Conservation (phyloP, 78 protist species). For the Dictyostelium purpureum region DNA sequence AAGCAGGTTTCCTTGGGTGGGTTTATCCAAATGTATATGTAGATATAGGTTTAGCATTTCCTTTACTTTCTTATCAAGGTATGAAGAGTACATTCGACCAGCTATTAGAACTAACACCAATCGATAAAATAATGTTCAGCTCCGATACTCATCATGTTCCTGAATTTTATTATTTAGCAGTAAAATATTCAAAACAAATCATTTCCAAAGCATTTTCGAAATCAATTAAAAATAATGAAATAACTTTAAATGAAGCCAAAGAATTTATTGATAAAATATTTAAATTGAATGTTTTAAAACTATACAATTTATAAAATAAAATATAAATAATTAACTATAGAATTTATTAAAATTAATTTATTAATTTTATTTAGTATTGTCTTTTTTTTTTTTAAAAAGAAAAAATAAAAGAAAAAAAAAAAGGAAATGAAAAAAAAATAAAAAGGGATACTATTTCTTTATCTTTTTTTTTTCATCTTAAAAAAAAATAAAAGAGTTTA, state of each 20-base stretch:
- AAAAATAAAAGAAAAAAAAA: too few species aligned
- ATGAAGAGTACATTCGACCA: conserved; percentile 21
- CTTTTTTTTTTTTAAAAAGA: too few species aligned
- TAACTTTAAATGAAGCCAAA: conserved; percentile 44
- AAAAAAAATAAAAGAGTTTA: too few species aligned
- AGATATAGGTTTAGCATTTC: conserved; percentile 69
- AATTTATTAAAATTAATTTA: too few species aligned
- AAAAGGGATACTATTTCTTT: too few species aligned
- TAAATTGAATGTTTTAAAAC: conserved; percentile 19
- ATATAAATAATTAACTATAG: too few species aligned
- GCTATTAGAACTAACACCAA: conserved; percentile 21
- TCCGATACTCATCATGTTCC: conserved; percentile 57
- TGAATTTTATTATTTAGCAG: conserved; percentile 23
- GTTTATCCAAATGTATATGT: conserved; percentile 52
- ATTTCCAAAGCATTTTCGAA: neutral
- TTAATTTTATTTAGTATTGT: too few species aligned
- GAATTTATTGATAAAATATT: conserved; percentile 44
- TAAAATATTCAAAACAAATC: conserved; percentile 22
- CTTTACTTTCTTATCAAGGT: conserved; percentile 6
- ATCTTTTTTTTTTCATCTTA: too few species aligned
- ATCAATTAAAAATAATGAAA: conserved; percentile 29
- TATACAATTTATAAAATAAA: conserved; percentile 24
- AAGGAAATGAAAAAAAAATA: too few species aligned
- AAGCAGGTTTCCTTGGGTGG: conserved; percentile 58
- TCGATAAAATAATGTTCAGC: conserved; percentile 60